Base-by-base conservation (phyloP, 2,329 filamentous ascomycete species). In the Hypoxylon sp. region DNA sequence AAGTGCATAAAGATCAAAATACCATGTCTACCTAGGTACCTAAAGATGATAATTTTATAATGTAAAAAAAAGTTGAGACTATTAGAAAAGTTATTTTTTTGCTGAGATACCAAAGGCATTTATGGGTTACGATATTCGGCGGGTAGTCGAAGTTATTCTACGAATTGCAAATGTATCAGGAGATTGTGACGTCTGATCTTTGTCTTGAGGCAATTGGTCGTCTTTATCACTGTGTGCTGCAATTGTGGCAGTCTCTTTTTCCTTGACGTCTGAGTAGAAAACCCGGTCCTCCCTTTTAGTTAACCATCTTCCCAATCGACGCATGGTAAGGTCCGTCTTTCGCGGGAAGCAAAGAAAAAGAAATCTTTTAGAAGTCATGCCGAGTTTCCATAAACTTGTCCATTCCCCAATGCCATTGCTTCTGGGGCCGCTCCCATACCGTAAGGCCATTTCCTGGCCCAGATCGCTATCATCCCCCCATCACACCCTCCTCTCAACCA, bases 321-420 rank as follows among this genome's bases (percentile, higher is more conserved):
- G 65, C 63, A 69, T 62, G 24, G 39, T 19, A 47, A 30, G 57
- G 66, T 69, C 69, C 65, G 67, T 68, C 71, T 68, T 67, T 63
- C 65, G 64, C 69, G 68, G 70, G 66, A 63, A 68, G 66, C 73
- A 75, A 73, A 62, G 56, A 68, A 64, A 68, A 66, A 70, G 70
- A 75, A 76, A 76, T 74, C 69, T 75, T 74, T 74, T 76, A 68
- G 63, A 68, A 72, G 71, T 70, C 72, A 72, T 72, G 68, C 73
- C 72, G 68, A 72, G 68, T 73, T 62, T 73, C 70, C 69, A 67
- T 70, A 66, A 70, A 72, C 63, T 68, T 68, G 68, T 64, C 72
- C 65, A 67, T 61, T 71, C 69, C 68, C 71, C 70, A 67, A 67
- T 70, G 68, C 70, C 69, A 62, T 67, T 67, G 68, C 68, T 68